phyloP scores from a whole-genome alignment of 805 yeast genomes.

The Suhomyces pyralidae region DNA sequence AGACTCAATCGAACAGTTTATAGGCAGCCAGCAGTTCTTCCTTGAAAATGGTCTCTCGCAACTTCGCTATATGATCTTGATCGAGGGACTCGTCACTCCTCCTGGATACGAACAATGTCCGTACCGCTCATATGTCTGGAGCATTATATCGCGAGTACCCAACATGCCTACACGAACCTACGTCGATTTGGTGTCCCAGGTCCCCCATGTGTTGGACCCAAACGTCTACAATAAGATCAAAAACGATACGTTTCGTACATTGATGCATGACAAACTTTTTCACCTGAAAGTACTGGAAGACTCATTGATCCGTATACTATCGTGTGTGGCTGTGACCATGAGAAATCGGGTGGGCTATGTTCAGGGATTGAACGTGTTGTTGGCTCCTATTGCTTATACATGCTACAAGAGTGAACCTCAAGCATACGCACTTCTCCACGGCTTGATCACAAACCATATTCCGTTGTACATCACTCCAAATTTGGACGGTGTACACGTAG shows the following conservation, averaged over 20 bases:
- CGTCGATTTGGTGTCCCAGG: slow-evolving; percentile 45
- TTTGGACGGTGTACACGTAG: slow-evolving; percentile 78
- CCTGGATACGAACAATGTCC: slow-evolving; percentile 55
- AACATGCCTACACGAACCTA: slow-evolving; percentile 58
- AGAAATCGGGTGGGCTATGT: slow-evolving; percentile 54
- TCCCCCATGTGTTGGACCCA: slow-evolving; percentile 45
- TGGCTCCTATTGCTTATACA: slow-evolving; percentile 79
- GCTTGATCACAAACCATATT: slow-evolving; percentile 58
- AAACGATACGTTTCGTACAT: slow-evolving; percentile 83
- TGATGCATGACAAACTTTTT: slow-evolving; percentile 69
- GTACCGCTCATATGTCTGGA: slow-evolving; percentile 77
- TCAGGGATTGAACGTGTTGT: slow-evolving; percentile 87
- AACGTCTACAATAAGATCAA: slow-evolving; percentile 64
- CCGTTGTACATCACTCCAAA: slow-evolving; percentile 79
- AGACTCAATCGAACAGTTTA: slow-evolving; percentile 53
- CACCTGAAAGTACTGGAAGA: slow-evolving; percentile 66
- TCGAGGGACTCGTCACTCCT: slow-evolving; percentile 41
- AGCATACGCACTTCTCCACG: slow-evolving; percentile 70
- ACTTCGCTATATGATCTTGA: slow-evolving; percentile 39
- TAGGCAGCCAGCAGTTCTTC: slow-evolving; percentile 43
- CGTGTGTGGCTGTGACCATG: slow-evolving; percentile 58
- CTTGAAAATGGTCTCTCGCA: slow-evolving; percentile 51
- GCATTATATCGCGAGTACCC: slow-evolving; percentile 64
- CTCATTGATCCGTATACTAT: slow-evolving; percentile 62
- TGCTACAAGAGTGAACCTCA: slow-evolving; percentile 76